Evolutionary conservation across 345 rosid genomes (phyloP).

Genomic region (Hirschfeldia incana): DNA sequence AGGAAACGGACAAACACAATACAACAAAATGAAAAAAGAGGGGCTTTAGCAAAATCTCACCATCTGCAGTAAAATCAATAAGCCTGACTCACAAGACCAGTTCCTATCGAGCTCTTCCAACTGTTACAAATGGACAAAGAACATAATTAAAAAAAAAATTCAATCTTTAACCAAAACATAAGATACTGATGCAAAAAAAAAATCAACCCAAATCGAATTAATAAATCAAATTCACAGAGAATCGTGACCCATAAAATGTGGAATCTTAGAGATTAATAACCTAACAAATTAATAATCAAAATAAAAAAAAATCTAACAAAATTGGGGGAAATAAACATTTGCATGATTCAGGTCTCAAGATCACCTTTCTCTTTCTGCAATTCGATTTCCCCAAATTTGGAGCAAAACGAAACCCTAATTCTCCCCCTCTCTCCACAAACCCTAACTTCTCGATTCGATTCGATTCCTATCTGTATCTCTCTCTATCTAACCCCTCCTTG

Average conservation of each 20-base stretch:
- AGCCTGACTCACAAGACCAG: neutral
- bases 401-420: conserved; percentile 32
- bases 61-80: conserved; percentile 18
- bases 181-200: neutral
- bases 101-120: conserved; percentile 19
- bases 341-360: conserved; percentile 55
- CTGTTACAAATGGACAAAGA: conserved; percentile 24
- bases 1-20: neutral
- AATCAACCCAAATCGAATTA: neutral
- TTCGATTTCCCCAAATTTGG: conserved; percentile 35
- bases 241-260: conserved; percentile 6
- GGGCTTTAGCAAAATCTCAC: conserved; percentile 17
- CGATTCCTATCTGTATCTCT: neutral
- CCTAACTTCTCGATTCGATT: conserved; percentile 34
- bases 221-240: conserved; percentile 13
- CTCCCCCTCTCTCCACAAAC: conserved; percentile 32
- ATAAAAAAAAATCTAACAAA: conserved; percentile 25
- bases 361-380: conserved; percentile 41
- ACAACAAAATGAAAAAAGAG: neutral
- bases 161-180: conserved; percentile 3
- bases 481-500: neutral
- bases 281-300: neutral
- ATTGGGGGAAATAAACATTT: conserved; percentile 22
- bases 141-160: conserved; percentile 6
- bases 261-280: conserved; percentile 27